Evolutionary conservation across 2,329 filamentous ascomycete genomes (phyloP).

Genomic region (Talaromyces rugulosus): DNA sequence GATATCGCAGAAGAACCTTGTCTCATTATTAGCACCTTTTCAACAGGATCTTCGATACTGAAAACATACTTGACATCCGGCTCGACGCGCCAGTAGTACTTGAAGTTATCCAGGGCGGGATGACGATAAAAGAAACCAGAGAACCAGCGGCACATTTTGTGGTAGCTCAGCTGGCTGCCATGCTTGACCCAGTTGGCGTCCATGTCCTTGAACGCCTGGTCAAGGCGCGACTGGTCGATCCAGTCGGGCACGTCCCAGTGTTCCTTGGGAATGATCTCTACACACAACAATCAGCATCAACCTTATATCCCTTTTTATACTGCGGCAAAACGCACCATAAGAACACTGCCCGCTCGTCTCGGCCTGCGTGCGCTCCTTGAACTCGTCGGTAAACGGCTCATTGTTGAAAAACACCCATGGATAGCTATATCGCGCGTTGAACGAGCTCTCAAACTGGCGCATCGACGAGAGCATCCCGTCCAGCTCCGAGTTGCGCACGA

Average conservation of each 20-base stretch:
- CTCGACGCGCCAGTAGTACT: slow-evolving; percentile 98
- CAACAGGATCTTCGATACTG: not conserved
- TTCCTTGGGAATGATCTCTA: slow-evolving; percentile 75
- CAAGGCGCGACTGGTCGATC: slow-evolving; percentile 84
- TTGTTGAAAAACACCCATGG: slow-evolving; percentile 99
- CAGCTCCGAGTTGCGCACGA: slow-evolving; percentile 90
- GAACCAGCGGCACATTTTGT: slow-evolving; percentile 99
- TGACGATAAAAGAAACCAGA: slow-evolving; percentile 97
- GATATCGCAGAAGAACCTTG: slow-evolving; percentile 79
- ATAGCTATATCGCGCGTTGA: slow-evolving; percentile 99
- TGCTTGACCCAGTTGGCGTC: slow-evolving; percentile 87
- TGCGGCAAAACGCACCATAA: slow-evolving; percentile 69
- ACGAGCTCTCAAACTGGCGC: slow-evolving; percentile 85
- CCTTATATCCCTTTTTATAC: not conserved
- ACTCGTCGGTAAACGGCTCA: slow-evolving; percentile 91
- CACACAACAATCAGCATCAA: not conserved
- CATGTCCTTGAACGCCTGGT: slow-evolving; percentile 77
- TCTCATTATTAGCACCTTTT: not conserved
- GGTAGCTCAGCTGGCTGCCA: slow-evolving; percentile 81
- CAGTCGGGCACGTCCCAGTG: slow-evolving; percentile 90
- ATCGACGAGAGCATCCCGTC: slow-evolving; percentile 81
- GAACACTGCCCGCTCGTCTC: slow-evolving; percentile 84
- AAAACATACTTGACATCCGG: slow-evolving; percentile 77
- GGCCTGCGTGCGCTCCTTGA: slow-evolving; percentile 75
- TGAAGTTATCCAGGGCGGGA: slow-evolving; percentile 72